Conservation (phyloP, 768 basidiomycete species). For the Amyloporia xantha region DNA sequence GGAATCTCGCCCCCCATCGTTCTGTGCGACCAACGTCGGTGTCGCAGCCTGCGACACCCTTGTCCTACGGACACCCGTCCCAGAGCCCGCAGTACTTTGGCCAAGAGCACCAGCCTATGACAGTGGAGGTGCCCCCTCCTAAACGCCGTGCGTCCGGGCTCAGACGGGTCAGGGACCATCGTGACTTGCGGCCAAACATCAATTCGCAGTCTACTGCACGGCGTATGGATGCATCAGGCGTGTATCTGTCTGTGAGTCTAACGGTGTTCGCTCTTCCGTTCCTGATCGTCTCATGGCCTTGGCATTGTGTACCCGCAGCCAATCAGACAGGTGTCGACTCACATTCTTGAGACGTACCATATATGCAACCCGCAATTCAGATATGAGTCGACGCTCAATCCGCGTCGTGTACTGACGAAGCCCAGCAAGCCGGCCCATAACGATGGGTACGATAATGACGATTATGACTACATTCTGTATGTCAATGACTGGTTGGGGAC, state of each 20-base stretch:
- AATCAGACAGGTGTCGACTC: constrained; percentile 68
- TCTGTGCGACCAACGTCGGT: constrained; percentile 48
- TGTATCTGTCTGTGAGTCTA: constrained; percentile 72
- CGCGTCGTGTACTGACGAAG: constrained; percentile 93
- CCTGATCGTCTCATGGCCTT: background rate
- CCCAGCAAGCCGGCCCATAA: constrained; percentile 95
- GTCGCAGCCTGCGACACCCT: constrained; percentile 67
- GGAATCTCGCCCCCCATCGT: constrained; percentile 42
- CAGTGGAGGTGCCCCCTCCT: constrained; percentile 53
- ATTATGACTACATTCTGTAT: constrained; percentile 98
- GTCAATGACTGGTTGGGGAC: constrained; percentile 97
- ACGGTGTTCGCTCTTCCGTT: background rate
- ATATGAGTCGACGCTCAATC: constrained; percentile 93
- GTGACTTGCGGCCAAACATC: constrained; percentile 73
- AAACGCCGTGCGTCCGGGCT: constrained; percentile 73
- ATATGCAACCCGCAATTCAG: constrained; percentile 94
- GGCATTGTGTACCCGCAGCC: constrained; percentile 33
- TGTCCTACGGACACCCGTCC: constrained; percentile 54
- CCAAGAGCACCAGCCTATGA: constrained; percentile 61
- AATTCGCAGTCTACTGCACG: constrained; percentile 58
- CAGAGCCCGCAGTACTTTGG: constrained; percentile 50
- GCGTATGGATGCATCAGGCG: constrained; percentile 70
- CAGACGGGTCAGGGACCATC: constrained; percentile 65
- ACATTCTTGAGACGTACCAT: constrained; percentile 85
- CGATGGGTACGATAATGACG: constrained; percentile 97